phyloP scores from a whole-genome alignment of 2,329 filamentous ascomycete genomes.

The Lachnellula suecica region DNA sequence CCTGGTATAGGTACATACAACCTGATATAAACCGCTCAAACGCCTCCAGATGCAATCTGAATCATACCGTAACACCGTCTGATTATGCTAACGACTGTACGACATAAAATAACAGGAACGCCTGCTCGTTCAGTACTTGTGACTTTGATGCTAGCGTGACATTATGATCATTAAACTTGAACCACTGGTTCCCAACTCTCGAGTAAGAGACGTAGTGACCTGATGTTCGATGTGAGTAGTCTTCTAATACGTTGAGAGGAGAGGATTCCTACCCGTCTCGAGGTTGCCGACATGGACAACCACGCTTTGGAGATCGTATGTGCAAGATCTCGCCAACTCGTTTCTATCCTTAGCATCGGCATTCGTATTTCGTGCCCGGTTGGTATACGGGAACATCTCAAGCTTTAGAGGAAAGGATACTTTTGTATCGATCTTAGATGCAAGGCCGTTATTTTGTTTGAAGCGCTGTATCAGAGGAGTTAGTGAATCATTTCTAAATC shows the following conservation, averaged over 20 bases:
- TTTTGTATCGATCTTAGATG: constrained; percentile 84
- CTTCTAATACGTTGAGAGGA: background rate
- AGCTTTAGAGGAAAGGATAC: constrained; percentile 84
- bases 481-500: background rate
- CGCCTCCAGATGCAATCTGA: constrained; percentile 7
- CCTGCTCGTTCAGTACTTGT: constrained; percentile 82
- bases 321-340: constrained; percentile 63
- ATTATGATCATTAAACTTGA: constrained; percentile 92
- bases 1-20: constrained; percentile 6
- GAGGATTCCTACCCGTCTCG: constrained; percentile 62
- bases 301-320: constrained; percentile 85
- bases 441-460: constrained; percentile 72
- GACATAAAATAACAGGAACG: constrained; percentile 89
- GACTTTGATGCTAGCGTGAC: constrained; percentile 81
- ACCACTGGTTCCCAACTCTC: constrained; percentile 85
- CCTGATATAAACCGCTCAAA: constrained; percentile 2
- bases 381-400: constrained; percentile 89
- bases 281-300: constrained; percentile 93
- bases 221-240: constrained; percentile 26
- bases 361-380: constrained; percentile 55
- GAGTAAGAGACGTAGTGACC: constrained; percentile 90
- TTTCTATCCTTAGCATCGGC: constrained; percentile 49
- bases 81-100: constrained; percentile 48
- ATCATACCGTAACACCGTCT: background rate
- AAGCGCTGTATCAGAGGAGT: constrained; percentile 51